Evolutionary conservation across 306 rosid genomes (phyloP).

Genomic region (Argentina anserina): DNA sequence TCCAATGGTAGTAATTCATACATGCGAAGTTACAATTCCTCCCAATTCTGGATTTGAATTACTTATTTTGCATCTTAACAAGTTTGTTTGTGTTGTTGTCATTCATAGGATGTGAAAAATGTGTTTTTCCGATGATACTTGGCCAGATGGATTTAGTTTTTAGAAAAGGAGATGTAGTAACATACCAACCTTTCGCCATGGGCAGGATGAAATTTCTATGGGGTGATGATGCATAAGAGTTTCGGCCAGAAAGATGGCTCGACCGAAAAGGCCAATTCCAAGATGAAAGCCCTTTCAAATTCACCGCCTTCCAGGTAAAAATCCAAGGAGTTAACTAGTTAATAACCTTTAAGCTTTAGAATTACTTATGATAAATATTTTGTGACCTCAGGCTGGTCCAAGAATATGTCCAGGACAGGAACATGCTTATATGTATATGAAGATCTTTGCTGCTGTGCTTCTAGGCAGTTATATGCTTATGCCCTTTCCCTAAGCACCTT

Average conservation of each 20-base stretch:
- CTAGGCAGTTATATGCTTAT: slow-evolving; percentile 10
- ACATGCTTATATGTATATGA: slow-evolving; percentile 4
- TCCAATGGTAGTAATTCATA: slow-evolving; percentile 39
- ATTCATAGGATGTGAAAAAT: slow-evolving; percentile 19
- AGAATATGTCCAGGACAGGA: slow-evolving; percentile 3
- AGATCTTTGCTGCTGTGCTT: slow-evolving; percentile 7
- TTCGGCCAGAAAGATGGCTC: slow-evolving; percentile 37
- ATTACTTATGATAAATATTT: neutral
- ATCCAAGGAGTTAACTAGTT: neutral
- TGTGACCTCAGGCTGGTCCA: slow-evolving; percentile 5
- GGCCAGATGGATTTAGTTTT: slow-evolving; percentile 32
- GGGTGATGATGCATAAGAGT: slow-evolving; percentile 39
- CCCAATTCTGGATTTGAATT: neutral
- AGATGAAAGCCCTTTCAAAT: slow-evolving; percentile 33
- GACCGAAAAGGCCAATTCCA: slow-evolving; percentile 22
- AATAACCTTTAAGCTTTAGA: neutral
- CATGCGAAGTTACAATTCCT: neutral
- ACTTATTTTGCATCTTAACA: neutral
- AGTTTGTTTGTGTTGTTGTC: neutral
- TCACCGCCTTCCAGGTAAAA: slow-evolving; percentile 31
- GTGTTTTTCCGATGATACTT: slow-evolving; percentile 18
- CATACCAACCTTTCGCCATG: slow-evolving; percentile 30
- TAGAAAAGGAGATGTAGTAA: slow-evolving; percentile 20
- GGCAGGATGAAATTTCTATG: slow-evolving; percentile 34
- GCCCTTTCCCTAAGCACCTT: neutral